These are phyloP conservation scores for Phyllosticta paracitricarpa DNA, from an alignment of 2,329 filamentous ascomycete genomes.

Conservation along the genomic window DNA sequence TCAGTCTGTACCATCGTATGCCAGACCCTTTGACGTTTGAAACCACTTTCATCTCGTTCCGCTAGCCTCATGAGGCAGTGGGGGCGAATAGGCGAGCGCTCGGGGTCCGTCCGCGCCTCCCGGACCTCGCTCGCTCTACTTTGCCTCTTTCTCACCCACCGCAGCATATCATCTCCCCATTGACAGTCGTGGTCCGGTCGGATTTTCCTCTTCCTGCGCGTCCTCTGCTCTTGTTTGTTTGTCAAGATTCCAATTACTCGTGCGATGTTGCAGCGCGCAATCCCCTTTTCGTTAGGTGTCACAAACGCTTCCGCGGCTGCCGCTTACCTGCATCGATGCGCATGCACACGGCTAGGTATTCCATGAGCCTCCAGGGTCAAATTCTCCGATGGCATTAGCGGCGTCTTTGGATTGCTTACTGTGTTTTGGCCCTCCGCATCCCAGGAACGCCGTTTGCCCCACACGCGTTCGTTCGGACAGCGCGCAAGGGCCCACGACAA, in stretches of 20 bases:
- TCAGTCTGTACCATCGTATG: too few relatives aligned
- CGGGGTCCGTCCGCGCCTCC: too few relatives aligned
- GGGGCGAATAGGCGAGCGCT: too few relatives aligned
- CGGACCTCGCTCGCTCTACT: too few relatives aligned
- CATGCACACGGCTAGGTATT: background rate
- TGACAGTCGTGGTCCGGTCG: too few relatives aligned
- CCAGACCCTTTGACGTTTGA: too few relatives aligned
- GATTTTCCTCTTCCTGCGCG: too few relatives aligned
- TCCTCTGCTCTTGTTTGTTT: too few relatives aligned
- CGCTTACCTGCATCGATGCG: background rate
- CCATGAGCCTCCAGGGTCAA: background rate
- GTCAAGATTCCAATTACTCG: background rate
- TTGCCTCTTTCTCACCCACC: too few relatives aligned
- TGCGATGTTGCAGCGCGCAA: background rate
- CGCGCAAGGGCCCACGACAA: background rate
- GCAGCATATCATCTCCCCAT: too few relatives aligned
- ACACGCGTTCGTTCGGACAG: background rate
- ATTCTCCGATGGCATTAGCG: background rate
- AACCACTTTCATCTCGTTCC: too few relatives aligned
- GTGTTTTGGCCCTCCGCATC: background rate
- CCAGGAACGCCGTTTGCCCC: background rate
- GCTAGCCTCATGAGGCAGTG: too few relatives aligned
- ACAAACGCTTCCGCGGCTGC: background rate
- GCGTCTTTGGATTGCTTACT: background rate
- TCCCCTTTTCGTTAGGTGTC: background rate